Conservation (phyloP, 1,139 yeast genomes). For the Debaryomyces udenii region DNA sequence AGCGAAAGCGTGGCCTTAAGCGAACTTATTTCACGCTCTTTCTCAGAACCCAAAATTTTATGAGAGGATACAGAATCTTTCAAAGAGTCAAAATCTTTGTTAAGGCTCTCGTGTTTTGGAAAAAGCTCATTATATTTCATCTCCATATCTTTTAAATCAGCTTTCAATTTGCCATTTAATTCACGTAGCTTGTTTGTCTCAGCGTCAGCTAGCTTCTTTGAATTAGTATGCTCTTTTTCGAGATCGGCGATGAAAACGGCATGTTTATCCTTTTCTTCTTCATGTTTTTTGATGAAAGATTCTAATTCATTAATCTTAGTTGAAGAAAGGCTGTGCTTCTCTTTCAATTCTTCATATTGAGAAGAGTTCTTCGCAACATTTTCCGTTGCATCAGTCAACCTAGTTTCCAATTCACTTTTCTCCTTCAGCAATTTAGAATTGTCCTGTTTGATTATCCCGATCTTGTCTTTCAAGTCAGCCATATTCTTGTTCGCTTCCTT, state of each 20-base stretch:
- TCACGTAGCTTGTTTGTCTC: constrained; percentile 20
- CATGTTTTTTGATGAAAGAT: constrained; percentile 22
- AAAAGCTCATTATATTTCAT: constrained; percentile 9
- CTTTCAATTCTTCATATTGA: constrained; percentile 1
- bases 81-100: constrained; percentile 13
- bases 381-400: constrained; percentile 16
- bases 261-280: constrained; percentile 23
- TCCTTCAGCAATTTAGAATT: constrained; percentile 32
- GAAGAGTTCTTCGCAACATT: constrained; percentile 5
- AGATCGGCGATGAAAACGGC: constrained; percentile 20
- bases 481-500: constrained; percentile 8
- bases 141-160: constrained; percentile 12
- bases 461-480: constrained; percentile 11
- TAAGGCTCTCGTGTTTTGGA: constrained; percentile 13
- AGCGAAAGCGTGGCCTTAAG: constrained; percentile 10
- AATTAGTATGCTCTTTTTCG: constrained; percentile 22
- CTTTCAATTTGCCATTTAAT: constrained; percentile 12
- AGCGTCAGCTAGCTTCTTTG: constrained; percentile 12
- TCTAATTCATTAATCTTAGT: constrained; percentile 18
- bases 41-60: not conserved
- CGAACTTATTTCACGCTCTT: constrained; percentile 6
- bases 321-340: not conserved
- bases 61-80: constrained; percentile 8
- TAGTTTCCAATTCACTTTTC: constrained; percentile 18
- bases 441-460: constrained; percentile 21